These are phyloP conservation scores for Debaryomyces subglobosus DNA, from an alignment of 1,139 yeast genomes.

Conservation along the genomic window DNA sequence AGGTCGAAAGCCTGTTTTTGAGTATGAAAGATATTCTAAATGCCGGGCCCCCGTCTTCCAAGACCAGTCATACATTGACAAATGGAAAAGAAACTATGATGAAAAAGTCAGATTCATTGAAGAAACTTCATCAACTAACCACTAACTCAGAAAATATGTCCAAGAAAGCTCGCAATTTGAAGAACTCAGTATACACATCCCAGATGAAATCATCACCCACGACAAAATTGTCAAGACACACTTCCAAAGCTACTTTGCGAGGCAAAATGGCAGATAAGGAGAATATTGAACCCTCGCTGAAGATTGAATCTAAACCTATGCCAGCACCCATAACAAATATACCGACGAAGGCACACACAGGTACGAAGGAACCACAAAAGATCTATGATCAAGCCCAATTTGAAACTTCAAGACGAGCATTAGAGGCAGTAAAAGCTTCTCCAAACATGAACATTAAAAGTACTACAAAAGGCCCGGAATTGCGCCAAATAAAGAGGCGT, in stretches of 20 bases:
- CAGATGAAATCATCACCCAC: conserved; percentile 28
- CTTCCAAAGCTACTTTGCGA: conserved; percentile 10
- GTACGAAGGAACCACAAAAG: neutral
- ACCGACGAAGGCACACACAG: neutral
- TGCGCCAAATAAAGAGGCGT: neutral
- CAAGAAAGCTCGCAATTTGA: conserved; percentile 18
- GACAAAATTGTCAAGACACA: conserved; percentile 21
- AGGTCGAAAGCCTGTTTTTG: conserved; percentile 31
- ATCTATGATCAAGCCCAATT: neutral
- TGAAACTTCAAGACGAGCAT: neutral
- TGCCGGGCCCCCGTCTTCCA: conserved; percentile 36
- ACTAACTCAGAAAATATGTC: conserved; percentile 18
- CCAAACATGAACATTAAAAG: neutral
- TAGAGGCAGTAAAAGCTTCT: conserved; percentile 4
- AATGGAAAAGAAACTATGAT: conserved; percentile 12
- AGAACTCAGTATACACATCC: conserved; percentile 16
- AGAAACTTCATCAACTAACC: conserved; percentile 23
- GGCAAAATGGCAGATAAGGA: conserved; percentile 3
- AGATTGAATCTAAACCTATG: conserved; percentile 8
- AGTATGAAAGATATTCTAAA: conserved; percentile 35
- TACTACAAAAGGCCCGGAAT: neutral
- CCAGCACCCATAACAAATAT: conserved; percentile 15
- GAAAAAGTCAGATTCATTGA: conserved; percentile 28
- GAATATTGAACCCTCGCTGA: conserved; percentile 1
- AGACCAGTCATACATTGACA: conserved; percentile 4